phyloP scores from a whole-genome alignment of 257 asterid genomes.

The Gynochthodes officinalis region DNA sequence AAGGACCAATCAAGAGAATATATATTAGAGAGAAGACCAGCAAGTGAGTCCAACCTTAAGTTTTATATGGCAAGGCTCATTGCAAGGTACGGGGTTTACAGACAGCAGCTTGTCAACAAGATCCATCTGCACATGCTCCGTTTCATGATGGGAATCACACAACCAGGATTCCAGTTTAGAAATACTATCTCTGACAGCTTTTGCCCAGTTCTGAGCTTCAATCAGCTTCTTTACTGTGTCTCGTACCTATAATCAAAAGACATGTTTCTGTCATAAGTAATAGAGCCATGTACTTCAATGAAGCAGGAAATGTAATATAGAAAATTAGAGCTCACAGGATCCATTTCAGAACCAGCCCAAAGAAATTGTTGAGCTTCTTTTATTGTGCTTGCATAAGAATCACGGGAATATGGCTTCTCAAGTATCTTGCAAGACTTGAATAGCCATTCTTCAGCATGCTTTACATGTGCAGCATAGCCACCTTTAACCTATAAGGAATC shows the following conservation, averaged over 20 bases:
- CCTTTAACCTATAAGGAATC: constrained; percentile 63
- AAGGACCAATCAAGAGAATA: neutral
- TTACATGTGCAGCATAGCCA: constrained; percentile 45
- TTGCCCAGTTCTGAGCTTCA: constrained; percentile 71
- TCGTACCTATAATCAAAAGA: constrained; percentile 53
- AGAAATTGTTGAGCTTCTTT: constrained; percentile 85
- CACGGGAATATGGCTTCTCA: constrained; percentile 56
- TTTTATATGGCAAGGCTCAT: constrained; percentile 48
- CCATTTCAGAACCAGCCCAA: constrained; percentile 98
- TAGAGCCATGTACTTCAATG: constrained; percentile 4
- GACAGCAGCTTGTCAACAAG: constrained; percentile 55
- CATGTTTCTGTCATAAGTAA: constrained; percentile 25
- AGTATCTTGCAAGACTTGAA: constrained; percentile 52
- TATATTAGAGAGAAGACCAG: neutral
- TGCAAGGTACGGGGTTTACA: constrained; percentile 50
- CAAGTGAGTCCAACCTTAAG: constrained; percentile 54
- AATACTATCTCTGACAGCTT: constrained; percentile 52
- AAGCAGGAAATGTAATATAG: constrained; percentile 11
- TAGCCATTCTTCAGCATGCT: constrained; percentile 90
- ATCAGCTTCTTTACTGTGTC: constrained; percentile 57
- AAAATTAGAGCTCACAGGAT: constrained; percentile 52
- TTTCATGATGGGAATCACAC: constrained; percentile 28
- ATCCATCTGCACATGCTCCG: constrained; percentile 53
- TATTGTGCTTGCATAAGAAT: constrained; percentile 55
- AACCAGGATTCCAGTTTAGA: constrained; percentile 65